Evolutionary conservation across 169 alveolate species (phyloP).

Genomic region (Theileria orientalis): DNA sequence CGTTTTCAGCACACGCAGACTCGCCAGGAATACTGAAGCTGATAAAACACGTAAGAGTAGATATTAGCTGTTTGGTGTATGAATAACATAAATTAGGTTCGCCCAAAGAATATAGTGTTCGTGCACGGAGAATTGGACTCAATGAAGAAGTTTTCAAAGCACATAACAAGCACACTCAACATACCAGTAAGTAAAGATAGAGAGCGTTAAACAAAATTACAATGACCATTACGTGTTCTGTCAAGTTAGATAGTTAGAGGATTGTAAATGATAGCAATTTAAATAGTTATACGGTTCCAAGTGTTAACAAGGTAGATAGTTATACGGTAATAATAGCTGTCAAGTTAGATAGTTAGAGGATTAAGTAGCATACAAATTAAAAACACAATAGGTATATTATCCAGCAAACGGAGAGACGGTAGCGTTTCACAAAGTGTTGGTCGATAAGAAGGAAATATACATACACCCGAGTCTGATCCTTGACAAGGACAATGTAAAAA

Average conservation of each 20-base stretch:
- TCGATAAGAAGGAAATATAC: slow-evolving; percentile 1
- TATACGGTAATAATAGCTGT: not conserved
- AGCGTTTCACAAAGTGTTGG: not conserved
- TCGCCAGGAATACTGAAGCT: slow-evolving; percentile 93
- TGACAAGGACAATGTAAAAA: not conserved
- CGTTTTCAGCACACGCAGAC: slow-evolving; percentile 99
- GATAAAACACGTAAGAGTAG: slow-evolving; percentile 75
- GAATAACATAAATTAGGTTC: slow-evolving; percentile 51
- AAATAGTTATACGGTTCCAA: no score
- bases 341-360: no score
- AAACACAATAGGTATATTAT: slow-evolving; percentile 9
- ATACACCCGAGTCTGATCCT: slow-evolving; percentile 28
- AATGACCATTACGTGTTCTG: no score
- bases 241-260: no score
- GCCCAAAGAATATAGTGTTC: slow-evolving; percentile 89
- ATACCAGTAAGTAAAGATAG: slow-evolving; percentile 31
- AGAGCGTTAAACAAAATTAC: not conserved
- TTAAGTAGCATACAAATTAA: no score
- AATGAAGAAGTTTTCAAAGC: slow-evolving; percentile 86
- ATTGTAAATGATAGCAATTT: not conserved
- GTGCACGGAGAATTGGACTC: slow-evolving; percentile 98
- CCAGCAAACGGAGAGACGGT: slow-evolving; percentile 62
- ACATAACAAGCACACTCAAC: slow-evolving; percentile 41
- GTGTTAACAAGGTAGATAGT: not conserved
- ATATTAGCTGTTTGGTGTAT: not conserved